Evolutionary conservation across 257 asterid species (phyloP), one percentile per base, ranked within the genome.

Genomic region (Thymus mandschuricus): DNA sequence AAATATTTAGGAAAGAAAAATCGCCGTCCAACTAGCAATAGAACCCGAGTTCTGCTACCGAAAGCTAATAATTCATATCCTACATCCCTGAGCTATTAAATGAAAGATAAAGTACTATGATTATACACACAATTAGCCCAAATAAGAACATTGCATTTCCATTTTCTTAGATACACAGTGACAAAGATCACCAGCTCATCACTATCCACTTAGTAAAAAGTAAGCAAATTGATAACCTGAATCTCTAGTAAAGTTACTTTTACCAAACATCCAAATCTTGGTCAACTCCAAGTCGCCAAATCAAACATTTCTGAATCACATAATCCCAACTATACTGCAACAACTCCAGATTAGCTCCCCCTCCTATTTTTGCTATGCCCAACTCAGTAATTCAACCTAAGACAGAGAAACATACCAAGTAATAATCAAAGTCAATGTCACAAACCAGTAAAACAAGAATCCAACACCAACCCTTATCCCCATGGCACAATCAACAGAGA

Each of bases 371-470:
- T 49, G 62, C 71, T 68, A 40, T 61, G 31, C 33, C 28, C 21
- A 21, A 64, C 65, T 50, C 66, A 8, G 80, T 44, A 64, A 79
- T 58, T 79, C 59, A 21, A 60, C 70, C 79, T 54, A 75, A 31
- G 35, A 54, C 54, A 62, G 35, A 49, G 31, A 56, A 58, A 54
- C 11, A 57, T 10, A 75, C 44, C 10, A 43, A 71, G 70, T 31
- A 64, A 80, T 79, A 64, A 80, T 79, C 80, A 68, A 73, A 78
- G 79, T 77, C 85, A 78, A 75, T 55, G 71, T 45, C 68, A 67
- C 66, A 61, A 71, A 57, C 76, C 61, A 65, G 78, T 69, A 75
- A 21, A 55, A 21, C 51, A 60, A 49, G 64, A 68, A 64, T 55
- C 73, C 0, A 64, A 2, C 73, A 65, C 3, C 2, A 45, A 57